A percentile compares a stretch with the other conserved stretches of the same genome.
phyloP scores from a whole-genome alignment of 768 basidiomycete species.

The Trametes villosa region DNA sequence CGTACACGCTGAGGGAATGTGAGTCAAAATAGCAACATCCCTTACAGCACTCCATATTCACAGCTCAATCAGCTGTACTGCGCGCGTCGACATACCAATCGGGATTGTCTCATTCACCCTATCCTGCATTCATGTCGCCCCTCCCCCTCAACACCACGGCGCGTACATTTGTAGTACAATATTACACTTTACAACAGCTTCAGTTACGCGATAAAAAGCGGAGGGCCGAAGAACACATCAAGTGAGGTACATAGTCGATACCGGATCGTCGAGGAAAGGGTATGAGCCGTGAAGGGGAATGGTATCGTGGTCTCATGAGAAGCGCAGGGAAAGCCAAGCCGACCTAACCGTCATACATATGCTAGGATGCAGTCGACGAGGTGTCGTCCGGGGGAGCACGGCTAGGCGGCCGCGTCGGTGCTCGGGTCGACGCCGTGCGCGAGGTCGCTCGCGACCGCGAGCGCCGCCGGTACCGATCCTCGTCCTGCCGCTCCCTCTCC shows the following conservation, averaged over 20 bases:
- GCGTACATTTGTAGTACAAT: too few relatives aligned
- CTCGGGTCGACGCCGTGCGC: conserved; percentile 19
- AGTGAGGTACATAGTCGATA: not conserved
- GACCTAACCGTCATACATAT: not conserved
- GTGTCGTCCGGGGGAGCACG: conserved; percentile 12
- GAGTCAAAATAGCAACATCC: too few relatives aligned
- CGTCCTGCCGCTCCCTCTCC: conserved; percentile 34
- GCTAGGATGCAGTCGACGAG: not conserved
- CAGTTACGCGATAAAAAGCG: conserved; percentile 1
- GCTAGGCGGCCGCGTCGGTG: conserved; percentile 21
- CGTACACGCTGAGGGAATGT: too few relatives aligned
- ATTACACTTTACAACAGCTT: not conserved
- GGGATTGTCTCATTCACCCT: too few relatives aligned
- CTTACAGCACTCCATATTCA: too few relatives aligned
- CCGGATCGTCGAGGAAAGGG: not conserved
- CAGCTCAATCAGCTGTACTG: too few relatives aligned
- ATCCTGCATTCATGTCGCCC: too few relatives aligned
- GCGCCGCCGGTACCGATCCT: conserved; percentile 23
- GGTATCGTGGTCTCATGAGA: not conserved
- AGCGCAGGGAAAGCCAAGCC: too few relatives aligned
- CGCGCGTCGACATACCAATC: too few relatives aligned
- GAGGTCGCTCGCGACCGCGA: conserved; percentile 28
- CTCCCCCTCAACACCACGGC: too few relatives aligned
- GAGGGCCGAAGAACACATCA: not conserved
- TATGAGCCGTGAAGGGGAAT: not conserved